Evolutionary conservation across 352 stramenopile species (phyloP).

Genomic region (Nothophytophthora sp.): DNA sequence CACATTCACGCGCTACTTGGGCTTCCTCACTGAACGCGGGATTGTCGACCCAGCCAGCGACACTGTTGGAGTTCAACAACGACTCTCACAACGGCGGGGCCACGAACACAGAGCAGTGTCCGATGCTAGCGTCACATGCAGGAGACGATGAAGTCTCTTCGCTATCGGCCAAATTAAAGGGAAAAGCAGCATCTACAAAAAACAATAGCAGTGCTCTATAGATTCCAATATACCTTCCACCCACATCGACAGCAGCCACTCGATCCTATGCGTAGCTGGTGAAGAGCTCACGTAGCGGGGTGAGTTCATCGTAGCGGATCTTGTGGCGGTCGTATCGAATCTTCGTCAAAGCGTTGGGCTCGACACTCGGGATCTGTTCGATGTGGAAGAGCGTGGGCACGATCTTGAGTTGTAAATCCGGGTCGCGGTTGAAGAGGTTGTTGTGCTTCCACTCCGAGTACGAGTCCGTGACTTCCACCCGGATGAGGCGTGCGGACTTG

Average conservation of each 20-base stretch:
- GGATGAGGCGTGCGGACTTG: conserved; percentile 50
- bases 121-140: conserved; percentile 5
- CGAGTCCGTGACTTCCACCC: conserved; percentile 61
- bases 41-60: conserved; percentile 30
- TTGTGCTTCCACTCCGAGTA: conserved; percentile 67
- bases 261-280: conserved; percentile 23
- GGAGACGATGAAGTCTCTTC: conserved; percentile 6
- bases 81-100: conserved; percentile 8
- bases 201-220: conserved; percentile 26
- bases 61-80: conserved; percentile 11
- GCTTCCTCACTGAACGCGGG: conserved; percentile 67
- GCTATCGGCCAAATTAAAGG: neutral
- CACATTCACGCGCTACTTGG: conserved; percentile 64
- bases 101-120: conserved; percentile 14
- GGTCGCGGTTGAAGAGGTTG: conserved; percentile 60
- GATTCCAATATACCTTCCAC: conserved; percentile 16
- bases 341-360: conserved; percentile 16
- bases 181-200: conserved; percentile 9
- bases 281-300: conserved; percentile 42
- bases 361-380: conserved; percentile 6
- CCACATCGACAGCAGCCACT: neutral
- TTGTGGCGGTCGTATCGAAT: conserved; percentile 48
- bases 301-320: conserved; percentile 52
- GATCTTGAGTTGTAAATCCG: conserved; percentile 45
- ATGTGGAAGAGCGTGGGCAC: conserved; percentile 61